phyloP scores from a whole-genome alignment of 2,329 filamentous ascomycete species.

The Ascosphaera aggregata region DNA sequence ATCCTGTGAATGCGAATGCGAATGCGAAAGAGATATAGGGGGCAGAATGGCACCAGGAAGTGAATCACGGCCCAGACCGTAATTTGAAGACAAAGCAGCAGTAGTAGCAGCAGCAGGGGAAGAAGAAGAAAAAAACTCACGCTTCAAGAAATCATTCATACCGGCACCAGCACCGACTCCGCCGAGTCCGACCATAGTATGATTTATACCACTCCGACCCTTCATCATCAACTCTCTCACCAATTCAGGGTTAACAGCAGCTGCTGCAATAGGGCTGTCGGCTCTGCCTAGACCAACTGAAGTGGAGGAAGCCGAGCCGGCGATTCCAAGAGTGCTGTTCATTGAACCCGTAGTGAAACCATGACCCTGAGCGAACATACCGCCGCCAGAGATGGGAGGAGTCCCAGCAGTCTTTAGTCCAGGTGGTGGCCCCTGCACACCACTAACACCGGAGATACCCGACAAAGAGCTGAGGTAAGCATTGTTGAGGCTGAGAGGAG shows the following conservation, averaged over 20 bases:
- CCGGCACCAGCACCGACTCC: slow-evolving; percentile 42
- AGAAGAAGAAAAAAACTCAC: slow-evolving; percentile 94
- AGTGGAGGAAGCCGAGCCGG: too few relatives aligned
- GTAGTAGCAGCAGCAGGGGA: too few relatives aligned
- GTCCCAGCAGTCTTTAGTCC: slow-evolving; percentile 89
- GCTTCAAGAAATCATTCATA: slow-evolving; percentile 72
- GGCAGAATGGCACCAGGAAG: too few relatives aligned
- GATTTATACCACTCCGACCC: slow-evolving; percentile 32
- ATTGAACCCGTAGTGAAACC: slow-evolving; percentile 52
- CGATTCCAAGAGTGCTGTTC: slow-evolving; percentile 31
- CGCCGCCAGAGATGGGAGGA: slow-evolving; percentile 53
- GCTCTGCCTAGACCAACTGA: too few relatives aligned
- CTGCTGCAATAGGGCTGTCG: slow-evolving; percentile 46
- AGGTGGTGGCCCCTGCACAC: slow-evolving; percentile 80
- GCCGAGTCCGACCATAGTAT: too few relatives aligned
- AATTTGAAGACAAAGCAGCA: too few relatives aligned
- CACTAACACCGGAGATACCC: slow-evolving; percentile 62
- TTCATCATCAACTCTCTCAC: slow-evolving; percentile 68
- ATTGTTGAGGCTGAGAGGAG: too few relatives aligned
- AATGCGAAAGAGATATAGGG: too few relatives aligned
- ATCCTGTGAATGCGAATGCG: too few relatives aligned
- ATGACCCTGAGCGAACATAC: slow-evolving; percentile 79
- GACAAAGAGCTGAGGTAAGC: too few relatives aligned
- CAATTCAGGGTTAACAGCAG: slow-evolving; percentile 51
- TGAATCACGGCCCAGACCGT: too few relatives aligned